A percentile compares a stretch with the other conserved stretches of the same genome.
phyloP scores from a whole-genome alignment of 768 basidiomycete species.

The Rhodotorula babjevae region DNA sequence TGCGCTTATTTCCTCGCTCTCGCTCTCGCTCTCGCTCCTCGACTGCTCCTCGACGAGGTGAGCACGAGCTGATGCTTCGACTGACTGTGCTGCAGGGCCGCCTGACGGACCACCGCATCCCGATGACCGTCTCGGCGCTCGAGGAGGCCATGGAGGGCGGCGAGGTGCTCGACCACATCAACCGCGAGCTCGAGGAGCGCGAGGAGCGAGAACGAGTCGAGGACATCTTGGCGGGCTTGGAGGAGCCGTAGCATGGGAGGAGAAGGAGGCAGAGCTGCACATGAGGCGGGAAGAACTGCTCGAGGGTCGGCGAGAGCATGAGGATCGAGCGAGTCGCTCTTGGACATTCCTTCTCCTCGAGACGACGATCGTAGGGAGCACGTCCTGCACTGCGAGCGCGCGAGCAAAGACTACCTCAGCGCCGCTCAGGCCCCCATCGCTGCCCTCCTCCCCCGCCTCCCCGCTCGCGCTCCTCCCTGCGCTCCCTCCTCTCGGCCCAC shows the following conservation, averaged over 20 bases:
- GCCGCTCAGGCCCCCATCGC: neutral
- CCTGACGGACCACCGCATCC: slow-evolving; percentile 86
- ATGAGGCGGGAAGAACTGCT: too few relatives aligned
- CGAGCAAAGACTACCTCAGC: neutral
- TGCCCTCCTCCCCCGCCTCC: neutral
- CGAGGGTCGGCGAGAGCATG: too few relatives aligned
- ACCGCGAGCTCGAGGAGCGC: slow-evolving; percentile 17
- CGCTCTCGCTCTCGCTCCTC: neutral
- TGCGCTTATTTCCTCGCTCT: slow-evolving; percentile 39
- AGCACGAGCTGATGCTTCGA: neutral
- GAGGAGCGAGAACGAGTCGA: slow-evolving; percentile 30
- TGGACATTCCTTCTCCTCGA: too few relatives aligned
- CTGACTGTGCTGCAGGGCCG: slow-evolving; percentile 59
- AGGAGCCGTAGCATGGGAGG: neutral
- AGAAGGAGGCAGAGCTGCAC: neutral
- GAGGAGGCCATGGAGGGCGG: slow-evolving; percentile 52
- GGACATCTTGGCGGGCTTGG: slow-evolving; percentile 7
- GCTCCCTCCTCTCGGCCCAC: neutral
- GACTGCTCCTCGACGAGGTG: too few relatives aligned
- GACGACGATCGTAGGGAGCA: too few relatives aligned
- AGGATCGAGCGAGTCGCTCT: too few relatives aligned
- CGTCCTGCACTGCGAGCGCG: too few relatives aligned
- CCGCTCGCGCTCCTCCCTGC: slow-evolving; percentile 7
- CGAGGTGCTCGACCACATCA: slow-evolving; percentile 45
- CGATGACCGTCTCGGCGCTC: slow-evolving; percentile 58